A percentile compares a stretch with the other conserved stretches of the same genome.
Evolutionary conservation across 805 yeast species (phyloP).

Genomic region (Yamadazyma sp.): DNA sequence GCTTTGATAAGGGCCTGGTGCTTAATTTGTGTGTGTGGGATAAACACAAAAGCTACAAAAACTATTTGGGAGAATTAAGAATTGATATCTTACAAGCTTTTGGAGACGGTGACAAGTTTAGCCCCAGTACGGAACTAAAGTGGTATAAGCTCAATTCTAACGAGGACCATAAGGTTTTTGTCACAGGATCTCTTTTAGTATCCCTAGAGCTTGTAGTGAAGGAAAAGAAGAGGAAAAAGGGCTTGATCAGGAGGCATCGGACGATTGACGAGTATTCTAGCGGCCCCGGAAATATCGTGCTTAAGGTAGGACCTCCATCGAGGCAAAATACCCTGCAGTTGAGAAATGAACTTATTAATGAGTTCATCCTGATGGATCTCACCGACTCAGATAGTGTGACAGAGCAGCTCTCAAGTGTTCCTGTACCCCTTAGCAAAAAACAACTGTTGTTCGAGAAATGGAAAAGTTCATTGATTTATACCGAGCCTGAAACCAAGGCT

Average conservation of each 20-base stretch:
- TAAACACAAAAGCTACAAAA: constrained; percentile 34
- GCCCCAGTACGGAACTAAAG: constrained; percentile 28
- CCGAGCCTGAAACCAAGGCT: constrained; percentile 20
- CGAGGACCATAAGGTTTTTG: constrained; percentile 38
- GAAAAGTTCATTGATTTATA: constrained; percentile 28
- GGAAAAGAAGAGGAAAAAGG: constrained; percentile 10
- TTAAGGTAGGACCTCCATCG: constrained; percentile 19
- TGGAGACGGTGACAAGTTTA: constrained; percentile 12
- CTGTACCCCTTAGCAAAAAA: constrained; percentile 10
- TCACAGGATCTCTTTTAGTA: constrained; percentile 48
- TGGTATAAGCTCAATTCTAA: constrained; percentile 49
- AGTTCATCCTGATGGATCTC: constrained; percentile 3
- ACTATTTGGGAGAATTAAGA: constrained; percentile 42
- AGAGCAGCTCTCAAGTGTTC: constrained; percentile 6
- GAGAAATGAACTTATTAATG: constrained; percentile 6
- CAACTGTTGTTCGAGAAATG: constrained; percentile 23
- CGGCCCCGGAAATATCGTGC: constrained; percentile 1
- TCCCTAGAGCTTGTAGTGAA: constrained; percentile 39
- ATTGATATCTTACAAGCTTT: constrained; percentile 31
- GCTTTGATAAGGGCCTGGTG: constrained; percentile 28
- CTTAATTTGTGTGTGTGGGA: constrained; percentile 41
- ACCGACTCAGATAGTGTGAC: constrained; percentile 3
- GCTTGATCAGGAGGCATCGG: not conserved
- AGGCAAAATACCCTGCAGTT: constrained; percentile 8
- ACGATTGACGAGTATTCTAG: constrained; percentile 4